These are phyloP conservation scores for Russula sp. DNA, from an alignment of 768 basidiomycete species.

Conservation along the genomic window DNA sequence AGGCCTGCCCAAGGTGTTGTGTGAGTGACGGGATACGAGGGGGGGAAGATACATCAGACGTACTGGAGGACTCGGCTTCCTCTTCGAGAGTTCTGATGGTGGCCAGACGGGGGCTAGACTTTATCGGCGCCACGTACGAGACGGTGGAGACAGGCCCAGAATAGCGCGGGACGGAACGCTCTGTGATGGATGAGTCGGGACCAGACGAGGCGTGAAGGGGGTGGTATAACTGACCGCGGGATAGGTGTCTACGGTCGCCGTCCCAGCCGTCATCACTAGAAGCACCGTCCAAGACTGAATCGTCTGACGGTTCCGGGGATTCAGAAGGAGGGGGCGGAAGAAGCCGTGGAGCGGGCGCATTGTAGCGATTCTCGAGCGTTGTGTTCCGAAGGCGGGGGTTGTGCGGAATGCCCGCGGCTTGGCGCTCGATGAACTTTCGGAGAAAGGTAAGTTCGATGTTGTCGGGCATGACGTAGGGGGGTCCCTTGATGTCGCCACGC, in stretches of 20 bases:
- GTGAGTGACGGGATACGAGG: no score
- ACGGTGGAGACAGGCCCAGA: conserved; percentile 1
- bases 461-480: conserved; percentile 77
- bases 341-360: conserved; percentile 8
- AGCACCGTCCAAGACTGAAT: conserved; percentile 17
- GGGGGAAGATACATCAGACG: neutral
- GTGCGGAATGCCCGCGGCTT: conserved; percentile 67
- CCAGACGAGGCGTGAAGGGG: neutral
- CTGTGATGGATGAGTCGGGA: neutral
- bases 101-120: conserved; percentile 18
- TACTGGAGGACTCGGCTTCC: conserved; percentile 21
- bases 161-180: conserved; percentile 12
- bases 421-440: conserved; percentile 76
- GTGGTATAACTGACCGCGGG: conserved; percentile 13
- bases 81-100: conserved; percentile 20
- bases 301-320: conserved; percentile 23
- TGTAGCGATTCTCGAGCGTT: conserved; percentile 17
- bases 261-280: conserved; percentile 21
- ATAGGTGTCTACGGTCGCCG: conserved; percentile 6
- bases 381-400: conserved; percentile 63
- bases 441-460: conserved; percentile 72
- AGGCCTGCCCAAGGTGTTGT: neutral
- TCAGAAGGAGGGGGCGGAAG: conserved; percentile 11
- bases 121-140: conserved; percentile 8
- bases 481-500: conserved; percentile 80